Conservation (phyloP, 305 asterid genomes). For the Solanum hybrid region DNA sequence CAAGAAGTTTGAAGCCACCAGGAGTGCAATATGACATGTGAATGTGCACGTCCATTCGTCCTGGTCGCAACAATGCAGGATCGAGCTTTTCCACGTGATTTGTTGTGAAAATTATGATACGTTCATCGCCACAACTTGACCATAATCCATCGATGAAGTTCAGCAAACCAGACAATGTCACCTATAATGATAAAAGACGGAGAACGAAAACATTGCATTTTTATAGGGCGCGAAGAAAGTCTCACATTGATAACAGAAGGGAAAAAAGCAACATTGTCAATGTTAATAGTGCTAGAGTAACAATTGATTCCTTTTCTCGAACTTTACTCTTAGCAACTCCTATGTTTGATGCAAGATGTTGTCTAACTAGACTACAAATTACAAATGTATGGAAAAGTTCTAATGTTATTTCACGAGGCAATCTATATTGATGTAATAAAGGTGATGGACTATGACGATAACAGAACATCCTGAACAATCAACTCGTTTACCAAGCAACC, state of each 20-base stretch:
- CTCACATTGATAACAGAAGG: neutral
- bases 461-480: neutral
- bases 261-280: neutral
- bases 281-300: neutral
- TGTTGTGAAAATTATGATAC: conserved; percentile 39
- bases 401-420: neutral
- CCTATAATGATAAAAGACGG: neutral
- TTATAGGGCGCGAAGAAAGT: neutral
- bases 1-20: conserved; percentile 23
- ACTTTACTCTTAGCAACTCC: neutral
- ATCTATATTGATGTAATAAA: neutral
- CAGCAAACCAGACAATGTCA: conserved; percentile 28
- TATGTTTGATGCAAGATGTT: neutral
- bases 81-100: conserved; percentile 34
- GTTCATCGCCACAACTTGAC: conserved; percentile 46
- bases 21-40: conserved; percentile 38
- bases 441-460: accelerated
- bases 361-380: neutral
- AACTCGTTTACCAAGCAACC: neutral
- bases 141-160: conserved; percentile 44
- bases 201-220: neutral
- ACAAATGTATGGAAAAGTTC: neutral
- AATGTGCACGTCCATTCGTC: conserved; percentile 42
- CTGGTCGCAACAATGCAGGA: conserved; percentile 37
- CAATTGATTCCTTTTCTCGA: neutral